Base-by-base conservation (phyloP, 2,329 filamentous ascomycete genomes). In the Fusarium sp. region DNA sequence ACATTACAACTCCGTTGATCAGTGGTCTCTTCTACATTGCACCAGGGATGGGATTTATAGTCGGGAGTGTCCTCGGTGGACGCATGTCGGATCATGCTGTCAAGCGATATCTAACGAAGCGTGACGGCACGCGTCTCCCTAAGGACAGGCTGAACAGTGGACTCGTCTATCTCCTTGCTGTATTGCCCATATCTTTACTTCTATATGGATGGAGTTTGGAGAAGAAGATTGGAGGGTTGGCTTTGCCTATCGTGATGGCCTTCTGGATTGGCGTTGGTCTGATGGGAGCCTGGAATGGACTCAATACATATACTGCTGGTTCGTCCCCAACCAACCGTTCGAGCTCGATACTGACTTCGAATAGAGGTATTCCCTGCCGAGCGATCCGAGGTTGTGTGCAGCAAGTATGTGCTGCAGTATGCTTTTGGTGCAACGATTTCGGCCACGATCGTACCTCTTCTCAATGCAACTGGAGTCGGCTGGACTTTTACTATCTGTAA, bases 221-320 rank as follows among this genome's bases (percentile, higher is more conserved):
- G 34, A 36, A 36, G 34, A 36, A 36, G 15, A 15, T 36, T 7
- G 34, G 34, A 36, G 34, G 34, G 3, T 36, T 36, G 15, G 34
- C 34, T 36, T 9, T 58, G 15, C 48, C 59, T 11, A 63, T 63
- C 9, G 48, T 63, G 3, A 53, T 49, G 48, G 46, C 46, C 10
- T 63, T 63, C n/a, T 63, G 53, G 53, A 43, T 63, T 39, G 59
- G 59, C 20, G 43, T 39, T 20, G 59, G 59, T n/a, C n/a, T 63
- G 36, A 58, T 63, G 59, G 59, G 59, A 14, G 53, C 59, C 2
- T 63, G 49, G 48, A 63, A 63, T 38, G 53, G 52, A 15, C 22
- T 63, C 7, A 63, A 63, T 28, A 63, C 59, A 13, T 63, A 44
- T 26, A 57, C 59, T 3, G 48, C 59, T 5, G 59, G 53, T 63